phyloP scores from a whole-genome alignment of 305 asterid species.

The Rubia tinctorum region DNA sequence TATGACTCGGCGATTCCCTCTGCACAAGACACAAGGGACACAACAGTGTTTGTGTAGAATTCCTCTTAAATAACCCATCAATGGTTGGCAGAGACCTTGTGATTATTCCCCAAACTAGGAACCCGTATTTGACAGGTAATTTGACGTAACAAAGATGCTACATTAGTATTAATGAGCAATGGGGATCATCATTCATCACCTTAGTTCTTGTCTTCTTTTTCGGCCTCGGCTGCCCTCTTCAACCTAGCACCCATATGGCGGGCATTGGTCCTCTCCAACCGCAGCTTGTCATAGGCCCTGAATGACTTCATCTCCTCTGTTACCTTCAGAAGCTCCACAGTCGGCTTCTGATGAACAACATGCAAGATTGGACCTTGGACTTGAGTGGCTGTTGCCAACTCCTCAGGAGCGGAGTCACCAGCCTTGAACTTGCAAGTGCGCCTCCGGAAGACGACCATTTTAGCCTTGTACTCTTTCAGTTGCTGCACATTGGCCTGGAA shows the following conservation, averaged over 20 bases:
- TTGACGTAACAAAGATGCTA: no score
- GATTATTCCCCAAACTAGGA: no score
- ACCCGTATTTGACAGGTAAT: no score
- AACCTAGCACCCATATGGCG: slow-evolving; percentile 74
- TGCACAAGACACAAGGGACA: no score
- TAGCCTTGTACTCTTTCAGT: slow-evolving; percentile 67
- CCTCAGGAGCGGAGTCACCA: slow-evolving; percentile 85
- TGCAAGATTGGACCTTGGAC: slow-evolving; percentile 72
- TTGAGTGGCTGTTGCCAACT: slow-evolving; percentile 76
- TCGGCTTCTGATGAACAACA: slow-evolving; percentile 54
- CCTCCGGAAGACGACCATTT: slow-evolving; percentile 76
- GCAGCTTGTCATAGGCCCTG: slow-evolving; percentile 79
- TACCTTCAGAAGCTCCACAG: slow-evolving; percentile 70
- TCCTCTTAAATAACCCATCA: no score
- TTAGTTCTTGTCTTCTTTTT: slow-evolving; percentile 88
- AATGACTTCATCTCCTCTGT: slow-evolving; percentile 69
- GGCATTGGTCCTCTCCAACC: slow-evolving; percentile 58
- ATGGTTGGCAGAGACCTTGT: no score
- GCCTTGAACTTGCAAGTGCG: slow-evolving; percentile 54
- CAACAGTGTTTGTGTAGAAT: no score
- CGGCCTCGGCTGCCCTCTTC: slow-evolving; percentile 92
- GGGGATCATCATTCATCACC: neutral
- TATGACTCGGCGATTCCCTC: no score
- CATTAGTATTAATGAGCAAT: no score
- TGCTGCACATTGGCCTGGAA: slow-evolving; percentile 64